Conservation (phyloP, 257 asterid species). For the Gentiana straminea region DNA sequence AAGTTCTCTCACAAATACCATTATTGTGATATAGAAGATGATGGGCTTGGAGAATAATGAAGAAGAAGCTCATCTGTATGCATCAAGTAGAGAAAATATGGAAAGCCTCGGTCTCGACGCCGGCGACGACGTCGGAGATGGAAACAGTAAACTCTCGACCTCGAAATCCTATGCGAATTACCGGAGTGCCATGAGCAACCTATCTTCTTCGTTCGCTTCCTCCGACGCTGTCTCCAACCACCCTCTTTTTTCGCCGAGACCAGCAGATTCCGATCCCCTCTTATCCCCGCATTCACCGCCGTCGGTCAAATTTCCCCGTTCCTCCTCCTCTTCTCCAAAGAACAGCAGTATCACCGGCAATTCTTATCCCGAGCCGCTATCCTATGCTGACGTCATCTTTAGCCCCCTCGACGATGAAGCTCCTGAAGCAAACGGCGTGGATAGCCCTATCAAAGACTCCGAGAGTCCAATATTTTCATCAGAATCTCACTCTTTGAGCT, state of each 20-base stretch:
- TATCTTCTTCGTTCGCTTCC: conserved; percentile 25
- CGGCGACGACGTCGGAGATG: conserved; percentile 6
- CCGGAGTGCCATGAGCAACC: conserved; percentile 64
- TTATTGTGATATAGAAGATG: conserved; percentile 14
- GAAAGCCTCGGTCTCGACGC: conserved; percentile 50
- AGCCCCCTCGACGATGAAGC: conserved; percentile 24
- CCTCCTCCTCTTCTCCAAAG: not conserved
- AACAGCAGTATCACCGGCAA: not conserved
- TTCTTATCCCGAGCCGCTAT: conserved; percentile 34
- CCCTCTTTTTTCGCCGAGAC: conserved; percentile 32
- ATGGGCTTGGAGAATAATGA: conserved; percentile 24
- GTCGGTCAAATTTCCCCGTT: conserved; percentile 3
- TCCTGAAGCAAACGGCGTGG: conserved; percentile 32
- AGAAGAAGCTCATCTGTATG: conserved; percentile 16
- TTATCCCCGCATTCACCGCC: conserved; percentile 29
- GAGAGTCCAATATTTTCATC: conserved; percentile 22
- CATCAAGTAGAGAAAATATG: conserved; percentile 24
- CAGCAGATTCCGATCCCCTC: conserved; percentile 57
- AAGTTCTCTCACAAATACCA: too few relatives aligned
- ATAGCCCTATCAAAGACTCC: conserved; percentile 12
- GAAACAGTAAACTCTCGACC: conserved; percentile 19
- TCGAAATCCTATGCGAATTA: conserved; percentile 52
- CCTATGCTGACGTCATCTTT: conserved; percentile 36
- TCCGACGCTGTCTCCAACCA: conserved; percentile 24
- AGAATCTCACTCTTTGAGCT: conserved; percentile 29